Conservation (phyloP, 257 asterid species). For the Solanum appendiculatum region DNA sequence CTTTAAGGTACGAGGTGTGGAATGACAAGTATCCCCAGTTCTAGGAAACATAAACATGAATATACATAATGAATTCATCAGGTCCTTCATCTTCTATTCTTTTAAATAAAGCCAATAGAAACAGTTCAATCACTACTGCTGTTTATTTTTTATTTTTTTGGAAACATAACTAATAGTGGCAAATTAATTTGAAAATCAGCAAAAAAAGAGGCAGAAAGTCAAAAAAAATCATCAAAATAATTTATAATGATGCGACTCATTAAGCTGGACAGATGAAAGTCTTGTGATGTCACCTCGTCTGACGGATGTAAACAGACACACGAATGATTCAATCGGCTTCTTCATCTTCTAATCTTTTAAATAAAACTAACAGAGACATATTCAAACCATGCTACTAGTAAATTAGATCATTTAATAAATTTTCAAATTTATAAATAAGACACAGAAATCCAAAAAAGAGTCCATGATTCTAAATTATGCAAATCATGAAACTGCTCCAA, state of each 20-base stretch:
- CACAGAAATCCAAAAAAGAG: neutral
- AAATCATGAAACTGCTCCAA: neutral
- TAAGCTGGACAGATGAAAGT: neutral
- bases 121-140: neutral
- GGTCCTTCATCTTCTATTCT: neutral
- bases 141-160: neutral
- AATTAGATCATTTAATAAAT: neutral
- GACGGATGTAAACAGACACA: neutral
- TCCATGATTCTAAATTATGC: neutral
- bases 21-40: neutral
- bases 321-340: neutral
- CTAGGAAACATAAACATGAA: neutral
- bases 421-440: neutral
- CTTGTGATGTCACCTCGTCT: neutral
- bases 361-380: neutral
- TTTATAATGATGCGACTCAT: neutral
- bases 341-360: neutral
- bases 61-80: neutral
- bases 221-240: neutral
- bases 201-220: neutral
- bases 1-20: neutral
- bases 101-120: neutral
- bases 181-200: neutral
- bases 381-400: neutral
- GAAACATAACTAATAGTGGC: neutral